Evolutionary conservation across 768 basidiomycete genomes (phyloP).

Genomic region (Lactifluus pinguis): DNA sequence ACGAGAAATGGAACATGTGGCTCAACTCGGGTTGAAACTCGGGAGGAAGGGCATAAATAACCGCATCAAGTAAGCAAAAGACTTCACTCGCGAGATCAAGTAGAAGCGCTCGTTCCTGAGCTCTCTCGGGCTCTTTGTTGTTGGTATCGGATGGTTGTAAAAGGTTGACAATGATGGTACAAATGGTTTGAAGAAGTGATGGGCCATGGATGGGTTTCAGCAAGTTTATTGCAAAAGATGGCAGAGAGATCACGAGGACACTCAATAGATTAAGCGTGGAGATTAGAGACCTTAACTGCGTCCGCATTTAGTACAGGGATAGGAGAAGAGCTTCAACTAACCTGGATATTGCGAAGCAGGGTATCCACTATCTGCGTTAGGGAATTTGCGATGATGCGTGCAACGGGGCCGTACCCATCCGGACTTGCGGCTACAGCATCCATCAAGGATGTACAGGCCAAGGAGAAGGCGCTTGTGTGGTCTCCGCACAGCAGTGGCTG

Average conservation of each 20-base stretch:
- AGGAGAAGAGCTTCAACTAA: neutral
- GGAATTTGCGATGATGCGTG: constrained; percentile 3
- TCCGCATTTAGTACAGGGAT: neutral
- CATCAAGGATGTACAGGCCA: constrained; percentile 14
- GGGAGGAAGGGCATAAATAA: constrained; percentile 9
- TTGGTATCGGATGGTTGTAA: constrained; percentile 9
- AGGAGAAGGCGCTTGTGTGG: neutral
- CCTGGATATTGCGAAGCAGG: constrained; percentile 5
- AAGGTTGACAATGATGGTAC: constrained; percentile 7
- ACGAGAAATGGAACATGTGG: neutral
- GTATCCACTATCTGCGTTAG: constrained; percentile 12
- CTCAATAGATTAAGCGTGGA: constrained; percentile 14
- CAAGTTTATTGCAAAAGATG: constrained; percentile 6
- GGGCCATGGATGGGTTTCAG: constrained; percentile 3
- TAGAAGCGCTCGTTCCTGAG: neutral
- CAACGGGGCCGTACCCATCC: constrained; percentile 2
- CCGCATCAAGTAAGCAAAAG: constrained; percentile 9
- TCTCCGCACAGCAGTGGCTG: neutral
- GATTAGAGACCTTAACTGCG: constrained; percentile 11
- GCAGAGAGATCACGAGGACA: constrained; percentile 13
- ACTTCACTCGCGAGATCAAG: constrained; percentile 9
- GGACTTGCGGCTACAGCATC: constrained; percentile 3
- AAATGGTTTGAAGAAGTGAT: constrained; percentile 9
- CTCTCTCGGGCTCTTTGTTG: neutral
- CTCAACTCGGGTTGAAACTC: constrained; percentile 12